These are phyloP conservation scores for Penicillium parvum DNA, from an alignment of 495 filamentous ascomycete genomes.

Conservation along the genomic window DNA sequence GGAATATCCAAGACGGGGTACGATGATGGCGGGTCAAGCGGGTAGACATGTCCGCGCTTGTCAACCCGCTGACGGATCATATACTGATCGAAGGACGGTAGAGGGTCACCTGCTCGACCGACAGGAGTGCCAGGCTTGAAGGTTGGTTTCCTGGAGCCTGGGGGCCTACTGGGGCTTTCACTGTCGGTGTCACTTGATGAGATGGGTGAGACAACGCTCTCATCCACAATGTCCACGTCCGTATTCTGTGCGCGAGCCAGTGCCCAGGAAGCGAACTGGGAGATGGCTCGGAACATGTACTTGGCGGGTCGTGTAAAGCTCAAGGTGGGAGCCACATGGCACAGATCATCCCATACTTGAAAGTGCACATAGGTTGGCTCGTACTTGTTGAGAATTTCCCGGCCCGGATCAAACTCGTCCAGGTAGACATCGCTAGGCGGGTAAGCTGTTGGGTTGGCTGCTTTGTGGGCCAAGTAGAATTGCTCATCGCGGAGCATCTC, in stretches of 20 bases:
- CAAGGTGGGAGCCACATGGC: conserved; percentile 84
- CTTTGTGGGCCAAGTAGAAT: conserved; percentile 92
- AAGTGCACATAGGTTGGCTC: conserved; percentile 85
- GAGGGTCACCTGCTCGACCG: conserved; percentile 75
- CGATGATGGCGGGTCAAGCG: conserved; percentile 56
- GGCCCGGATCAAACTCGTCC: conserved; percentile 56
- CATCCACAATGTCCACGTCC: conserved; percentile 73
- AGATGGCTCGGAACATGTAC: conserved; percentile 84
- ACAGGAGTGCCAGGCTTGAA: conserved; percentile 39
- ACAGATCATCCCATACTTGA: conserved; percentile 95
- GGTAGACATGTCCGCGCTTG: conserved; percentile 65
- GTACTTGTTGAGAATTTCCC: conserved; percentile 55
- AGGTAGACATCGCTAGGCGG: conserved; percentile 62
- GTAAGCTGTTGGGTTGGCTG: conserved; percentile 72
- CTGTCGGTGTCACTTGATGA: conserved; percentile 50
- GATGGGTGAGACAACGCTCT: conserved; percentile 72
- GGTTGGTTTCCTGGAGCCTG: conserved; percentile 19
- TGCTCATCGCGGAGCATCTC: conserved; percentile 91
- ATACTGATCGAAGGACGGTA: conserved; percentile 71
- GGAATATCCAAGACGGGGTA: conserved; percentile 60
- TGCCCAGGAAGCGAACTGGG: conserved; percentile 90
- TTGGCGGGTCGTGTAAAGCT: conserved; percentile 93
- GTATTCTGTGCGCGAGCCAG: conserved; percentile 75
- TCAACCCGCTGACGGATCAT: conserved; percentile 90
- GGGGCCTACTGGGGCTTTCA: conserved; percentile 15